Evolutionary conservation across 768 basidiomycete species (phyloP).

Genomic region (Lyophyllum decastes): DNA sequence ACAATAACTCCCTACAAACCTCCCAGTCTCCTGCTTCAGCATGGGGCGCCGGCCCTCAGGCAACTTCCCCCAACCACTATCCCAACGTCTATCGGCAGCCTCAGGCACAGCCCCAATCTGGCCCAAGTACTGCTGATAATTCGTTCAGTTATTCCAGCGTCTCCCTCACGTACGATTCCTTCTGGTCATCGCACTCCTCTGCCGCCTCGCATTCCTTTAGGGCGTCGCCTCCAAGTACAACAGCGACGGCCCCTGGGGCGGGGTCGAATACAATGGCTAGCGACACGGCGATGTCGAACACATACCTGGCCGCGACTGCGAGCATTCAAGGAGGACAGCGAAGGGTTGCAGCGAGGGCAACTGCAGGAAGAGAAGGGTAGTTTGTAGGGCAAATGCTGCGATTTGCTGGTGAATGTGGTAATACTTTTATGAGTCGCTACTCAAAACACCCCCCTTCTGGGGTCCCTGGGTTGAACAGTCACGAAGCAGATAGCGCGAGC

Average conservation of each 20-base stretch:
- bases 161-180: constrained; percentile 59
- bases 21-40: background rate
- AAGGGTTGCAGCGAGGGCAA: background rate
- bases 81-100: constrained; percentile 12
- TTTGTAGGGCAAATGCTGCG: background rate
- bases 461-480: too few relatives aligned
- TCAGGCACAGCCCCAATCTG: constrained; percentile 6
- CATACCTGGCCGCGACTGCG: background rate
- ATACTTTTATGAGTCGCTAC: background rate
- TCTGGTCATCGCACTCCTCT: constrained; percentile 57
- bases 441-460: background rate
- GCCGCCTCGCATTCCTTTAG: constrained; percentile 20
- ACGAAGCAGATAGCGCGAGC: too few relatives aligned
- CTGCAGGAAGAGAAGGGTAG: constrained; percentile 10
- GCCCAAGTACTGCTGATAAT: constrained; percentile 12
- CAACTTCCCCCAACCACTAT: constrained; percentile 7
- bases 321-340: background rate
- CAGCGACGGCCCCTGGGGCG: background rate
- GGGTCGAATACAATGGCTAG: background rate
- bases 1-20: background rate
- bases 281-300: background rate
- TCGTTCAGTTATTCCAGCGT: constrained; percentile 30
- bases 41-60: background rate
- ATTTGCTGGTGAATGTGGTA: background rate
- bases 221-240: constrained; percentile 9